phyloP scores from a whole-genome alignment of 768 basidiomycete genomes.

The Saitozyma podzolica region DNA sequence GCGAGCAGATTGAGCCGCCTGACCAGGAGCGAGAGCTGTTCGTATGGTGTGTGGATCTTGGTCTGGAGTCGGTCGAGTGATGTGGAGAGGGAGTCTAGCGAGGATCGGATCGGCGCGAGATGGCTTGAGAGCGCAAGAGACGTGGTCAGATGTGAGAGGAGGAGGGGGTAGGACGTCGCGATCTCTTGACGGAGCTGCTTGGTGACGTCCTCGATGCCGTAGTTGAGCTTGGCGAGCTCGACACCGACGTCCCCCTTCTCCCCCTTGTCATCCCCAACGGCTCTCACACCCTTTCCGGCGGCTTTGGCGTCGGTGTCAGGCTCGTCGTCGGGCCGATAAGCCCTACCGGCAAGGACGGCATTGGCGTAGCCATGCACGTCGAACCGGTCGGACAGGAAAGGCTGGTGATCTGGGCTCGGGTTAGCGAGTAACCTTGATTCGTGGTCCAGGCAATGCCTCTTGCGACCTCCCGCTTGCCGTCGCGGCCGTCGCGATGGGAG shows the following conservation, averaged over 20 bases:
- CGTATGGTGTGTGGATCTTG: conserved; percentile 84
- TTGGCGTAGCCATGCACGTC: conserved; percentile 90
- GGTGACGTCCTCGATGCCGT: conserved; percentile 85
- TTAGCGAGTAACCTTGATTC: too few species aligned
- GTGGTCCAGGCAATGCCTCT: too few species aligned
- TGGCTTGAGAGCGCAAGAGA: conserved; percentile 40
- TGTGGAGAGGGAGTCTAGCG: conserved; percentile 29
- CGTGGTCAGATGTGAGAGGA: conserved; percentile 41
- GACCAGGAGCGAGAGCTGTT: conserved; percentile 70
- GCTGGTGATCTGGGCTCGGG: conserved; percentile 61
- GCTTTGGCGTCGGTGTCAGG: conserved; percentile 33
- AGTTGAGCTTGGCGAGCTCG: conserved; percentile 81
- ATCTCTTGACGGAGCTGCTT: conserved; percentile 78
- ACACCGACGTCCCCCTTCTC: conserved; percentile 82
- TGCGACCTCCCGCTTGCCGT: too few species aligned
- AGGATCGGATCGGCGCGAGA: conserved; percentile 31
- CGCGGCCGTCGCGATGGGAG: too few species aligned
- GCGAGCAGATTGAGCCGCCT: conserved; percentile 73
- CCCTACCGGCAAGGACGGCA: conserved; percentile 78
- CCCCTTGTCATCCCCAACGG: conserved; percentile 31
- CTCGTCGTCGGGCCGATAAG: conserved; percentile 61
- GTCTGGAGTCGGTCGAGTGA: conserved; percentile 65
- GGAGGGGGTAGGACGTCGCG: conserved; percentile 36
- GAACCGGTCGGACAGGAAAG: conserved; percentile 73
- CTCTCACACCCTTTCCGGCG: conserved; percentile 58